Base-by-base conservation (phyloP, 805 yeast genomes). In the Starmerella sirachaensis region DNA sequence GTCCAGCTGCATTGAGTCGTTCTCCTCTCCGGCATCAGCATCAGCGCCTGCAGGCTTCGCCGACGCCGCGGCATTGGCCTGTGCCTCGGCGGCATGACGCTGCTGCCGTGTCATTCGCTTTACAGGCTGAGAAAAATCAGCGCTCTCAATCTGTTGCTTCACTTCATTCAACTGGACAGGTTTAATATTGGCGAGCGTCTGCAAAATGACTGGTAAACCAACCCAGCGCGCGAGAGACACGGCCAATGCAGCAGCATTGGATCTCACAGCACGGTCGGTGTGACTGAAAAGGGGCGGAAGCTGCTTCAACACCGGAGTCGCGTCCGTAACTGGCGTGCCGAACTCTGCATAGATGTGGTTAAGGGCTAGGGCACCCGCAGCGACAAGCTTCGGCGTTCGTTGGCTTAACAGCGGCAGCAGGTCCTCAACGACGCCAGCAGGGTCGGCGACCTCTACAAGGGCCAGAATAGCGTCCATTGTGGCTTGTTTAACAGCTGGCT, bases 91-190 rank as follows among this genome's bases (percentile, higher is more conserved):
- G 17, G 39, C 31, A 18, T 29, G 28, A 24, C 14, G 29, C 35
- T 43, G 49, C 10, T 19, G 17, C 12, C 38, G 38, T 6, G 49
- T 46, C 10, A 29, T 31, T 13, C 48, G 38, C 11, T 42, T 16
- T 3, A 43, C 43, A 5, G 28, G 27, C 7, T 20, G 31, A 7
- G 16, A 9, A 7, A 4, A 6, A 35, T 60, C 59, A 7, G 68
- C 67, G 26, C 65, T 68, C 29, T 68, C 78, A 55, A 88, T 83
- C 18, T 73, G 75, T 24, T 73, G 72, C 6, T 72, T 65, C 41
- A 88, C 66, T 53, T 86, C 97, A 46, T 78, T 80, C 58, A 83
- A 88, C 57, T 88, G 97, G 16, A 85, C 83, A 0, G 95, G 94
- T 55, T 88, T 91, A 59, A 91, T 66, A 19, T 74, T 74, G 12